Base-by-base conservation (phyloP, 169 alveolate genomes). In the Fabrea salina region DNA sequence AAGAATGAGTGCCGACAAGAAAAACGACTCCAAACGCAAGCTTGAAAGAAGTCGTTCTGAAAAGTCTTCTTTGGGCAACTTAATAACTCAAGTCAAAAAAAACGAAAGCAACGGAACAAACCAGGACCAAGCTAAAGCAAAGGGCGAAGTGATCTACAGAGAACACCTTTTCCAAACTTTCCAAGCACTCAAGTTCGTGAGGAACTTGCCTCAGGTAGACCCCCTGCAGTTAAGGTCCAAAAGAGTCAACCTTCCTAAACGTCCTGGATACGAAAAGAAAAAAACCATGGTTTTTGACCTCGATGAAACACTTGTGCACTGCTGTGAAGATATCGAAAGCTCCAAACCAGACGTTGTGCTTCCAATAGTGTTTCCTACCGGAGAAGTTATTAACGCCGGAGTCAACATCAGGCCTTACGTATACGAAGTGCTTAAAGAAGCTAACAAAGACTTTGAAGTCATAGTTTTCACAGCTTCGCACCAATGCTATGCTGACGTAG, bases 401-500 rank as follows among this genome's bases (percentile, higher is more conserved):
- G 64, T 90, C 1, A 87, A 87, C 40, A 83, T 90, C 37, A 44
- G 95, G 37, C 95, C 95, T 19, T 83, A 75, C 44, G 79, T 76
- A 13, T 85, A 84, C 27, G 83, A 90, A 51, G 75, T 85, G 19
- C 61, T 91, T 37, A 86, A 84, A 67, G 39, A 71, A 13, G 49
- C 88, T 4, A 74, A 82, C 39, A 80, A 86, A 40, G 51, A 79
- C 51, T 91, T 83, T 77, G 91, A 84, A 80, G 79, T 91, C 11
- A 90, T 85, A 4, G 89, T 89, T 5, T 91, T 88, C 84, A 91
- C 94, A 8, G 96, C 96, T 39, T 84, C 91, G 35, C 91, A 91
- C 49, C 68, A 81, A 51, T 76, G 85, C 30, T 91, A 91, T 79
- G 96, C 96, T 4, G 89, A 88, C 79, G 83, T 86, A 8, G 89